Base-by-base conservation (phyloP, 306 rosid genomes). In the Betula pendula region DNA sequence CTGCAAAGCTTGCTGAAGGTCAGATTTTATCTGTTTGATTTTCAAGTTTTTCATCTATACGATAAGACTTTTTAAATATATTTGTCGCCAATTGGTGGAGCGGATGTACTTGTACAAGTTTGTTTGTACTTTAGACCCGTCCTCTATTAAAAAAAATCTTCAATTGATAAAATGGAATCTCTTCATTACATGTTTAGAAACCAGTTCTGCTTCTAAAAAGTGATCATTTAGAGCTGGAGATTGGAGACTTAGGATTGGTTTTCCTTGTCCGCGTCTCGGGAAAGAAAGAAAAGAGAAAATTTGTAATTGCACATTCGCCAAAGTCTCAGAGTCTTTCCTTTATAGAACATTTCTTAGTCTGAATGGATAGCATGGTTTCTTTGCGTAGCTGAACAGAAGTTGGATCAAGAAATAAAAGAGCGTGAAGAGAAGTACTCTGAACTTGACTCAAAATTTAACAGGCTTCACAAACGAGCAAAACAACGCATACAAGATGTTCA, bases 391-490 rank as follows among this genome's bases (percentile, higher is more conserved):
- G 88, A 89, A 82, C 88, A 72, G 68, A 91, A 91, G 83, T 70
- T 88, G 58, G 92, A 96, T 80, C 90, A 86, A 74, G 98, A 92
- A 85, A 89, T 89, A 71, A 92, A 89, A 87, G 99, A 86, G 43
- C 94, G 91, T 19, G 99, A 96, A 25, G 99, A 89, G 83, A 96
- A 92, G 89, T 92, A 96, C 82, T 42, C 94, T 47, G 99, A 96
- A 80, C 97, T 96, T 51, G 99, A 96, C 75, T 82, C 87, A 38
- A 96, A 96, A 83, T 89, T 96, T 75, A 88, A 82, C 77, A 84
- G 98, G 88, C 98, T 96, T 84, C 99, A 92, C 79, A 96, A 96
- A 84, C 87, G 99, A 79, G 99, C 99, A 62, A 96, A 96, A 81
- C 99, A 96, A 72, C 97, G 99, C 14, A 96, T 96, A 85, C 99